phyloP scores from a whole-genome alignment of 345 rosid species.

The Bruguiera gymnorhiza region DNA sequence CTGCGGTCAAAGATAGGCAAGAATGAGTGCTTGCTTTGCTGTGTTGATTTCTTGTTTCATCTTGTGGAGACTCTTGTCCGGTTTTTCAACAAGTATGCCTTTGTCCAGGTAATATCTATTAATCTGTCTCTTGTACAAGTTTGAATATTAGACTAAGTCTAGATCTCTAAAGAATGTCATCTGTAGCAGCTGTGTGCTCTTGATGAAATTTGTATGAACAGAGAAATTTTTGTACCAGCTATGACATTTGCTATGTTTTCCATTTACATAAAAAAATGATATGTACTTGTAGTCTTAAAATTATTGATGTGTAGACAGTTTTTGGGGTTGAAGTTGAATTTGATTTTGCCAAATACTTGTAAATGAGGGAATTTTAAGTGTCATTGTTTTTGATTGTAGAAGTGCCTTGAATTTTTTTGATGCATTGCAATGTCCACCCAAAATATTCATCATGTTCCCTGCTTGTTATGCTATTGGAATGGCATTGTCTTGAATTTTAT shows the following conservation, averaged over 20 bases:
- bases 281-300: background rate
- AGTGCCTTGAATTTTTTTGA: too few relatives aligned
- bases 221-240: background rate
- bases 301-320: background rate
- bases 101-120: slow-evolving; percentile 68
- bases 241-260: background rate
- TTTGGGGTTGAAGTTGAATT: background rate
- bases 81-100: slow-evolving; percentile 92
- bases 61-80: slow-evolving; percentile 98
- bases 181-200: background rate
- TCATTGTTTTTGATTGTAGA: too few relatives aligned
- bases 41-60: slow-evolving; percentile 85
- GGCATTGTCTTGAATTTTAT: background rate
- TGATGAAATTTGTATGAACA: background rate
- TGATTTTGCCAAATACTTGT: background rate
- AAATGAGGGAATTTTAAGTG: too few relatives aligned
- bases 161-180: slow-evolving; percentile 3
- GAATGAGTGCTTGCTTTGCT: slow-evolving; percentile 94
- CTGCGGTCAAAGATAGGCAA: slow-evolving; percentile 90
- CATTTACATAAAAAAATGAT: background rate
- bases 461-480: background rate
- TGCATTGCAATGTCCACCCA: background rate
- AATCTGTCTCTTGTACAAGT: background rate
- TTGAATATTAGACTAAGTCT: background rate
- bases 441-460: background rate